These are phyloP conservation scores for Sapria himalayana DNA, from an alignment of 345 rosid genomes.

Conservation along the genomic window DNA sequence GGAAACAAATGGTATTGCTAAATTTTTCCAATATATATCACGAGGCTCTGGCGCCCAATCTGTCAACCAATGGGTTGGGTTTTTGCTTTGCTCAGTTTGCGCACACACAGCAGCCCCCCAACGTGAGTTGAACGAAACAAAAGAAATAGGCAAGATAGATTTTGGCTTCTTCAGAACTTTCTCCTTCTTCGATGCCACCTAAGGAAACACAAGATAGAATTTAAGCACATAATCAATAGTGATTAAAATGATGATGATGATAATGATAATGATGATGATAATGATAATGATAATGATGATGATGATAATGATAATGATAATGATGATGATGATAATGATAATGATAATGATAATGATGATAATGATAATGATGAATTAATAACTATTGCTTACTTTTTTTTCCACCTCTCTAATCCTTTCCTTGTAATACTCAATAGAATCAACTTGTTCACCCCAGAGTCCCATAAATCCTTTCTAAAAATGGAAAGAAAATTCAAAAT, in stretches of 20 bases:
- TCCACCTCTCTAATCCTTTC: constrained; percentile 38
- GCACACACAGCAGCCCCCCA: constrained; percentile 99
- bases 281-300: neutral
- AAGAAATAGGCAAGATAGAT: constrained; percentile 55
- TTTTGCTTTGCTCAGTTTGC: constrained; percentile 89
- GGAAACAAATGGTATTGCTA: constrained; percentile 82
- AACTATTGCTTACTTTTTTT: constrained; percentile 25
- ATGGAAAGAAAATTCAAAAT: constrained; percentile 4
- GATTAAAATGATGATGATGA: too few relatives aligned
- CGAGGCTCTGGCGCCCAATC: constrained; percentile 96
- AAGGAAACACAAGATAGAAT: constrained; percentile 7
- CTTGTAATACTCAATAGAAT: constrained; percentile 62
- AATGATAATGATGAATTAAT: neutral
- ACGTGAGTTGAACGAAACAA: constrained; percentile 78
- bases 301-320: neutral
- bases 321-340: neutral
- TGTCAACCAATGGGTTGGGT: constrained; percentile 80
- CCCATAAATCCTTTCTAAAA: constrained; percentile 76
- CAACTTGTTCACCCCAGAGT: constrained; percentile 61
- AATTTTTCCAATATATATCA: constrained; percentile 79
- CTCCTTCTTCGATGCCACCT: constrained; percentile 67
- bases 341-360: neutral
- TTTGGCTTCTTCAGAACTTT: constrained; percentile 51
- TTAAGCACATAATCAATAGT: too few relatives aligned
- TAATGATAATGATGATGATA: neutral